Percentiles rank a stretch among this genome's conserved stretches.
Evolutionary conservation across 1,139 yeast genomes (phyloP).

Genomic region (Debaryomycetaceae sp.): DNA sequence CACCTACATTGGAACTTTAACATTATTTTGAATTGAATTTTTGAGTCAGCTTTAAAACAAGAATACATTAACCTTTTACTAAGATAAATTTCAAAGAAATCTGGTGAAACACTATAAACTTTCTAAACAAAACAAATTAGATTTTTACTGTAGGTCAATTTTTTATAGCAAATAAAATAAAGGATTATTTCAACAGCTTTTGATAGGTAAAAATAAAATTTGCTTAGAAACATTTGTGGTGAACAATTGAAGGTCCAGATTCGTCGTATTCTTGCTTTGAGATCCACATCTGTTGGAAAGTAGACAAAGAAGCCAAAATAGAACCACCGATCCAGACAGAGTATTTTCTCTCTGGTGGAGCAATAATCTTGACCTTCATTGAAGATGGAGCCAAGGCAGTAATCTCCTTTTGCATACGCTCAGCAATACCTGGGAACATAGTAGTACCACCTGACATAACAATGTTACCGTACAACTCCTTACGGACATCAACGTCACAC

Average conservation of each 20-base stretch:
- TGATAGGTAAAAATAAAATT: not conserved
- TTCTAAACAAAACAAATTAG: slow-evolving; percentile 3
- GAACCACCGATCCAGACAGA: slow-evolving; percentile 99
- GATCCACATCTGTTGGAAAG: slow-evolving; percentile 99
- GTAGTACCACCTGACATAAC: slow-evolving; percentile 99
- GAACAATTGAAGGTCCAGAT: slow-evolving; percentile 99
- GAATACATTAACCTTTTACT: not conserved
- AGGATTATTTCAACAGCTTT: not conserved
- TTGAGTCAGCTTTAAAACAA: not conserved
- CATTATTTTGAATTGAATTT: no score
- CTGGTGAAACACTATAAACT: slow-evolving; percentile 1
- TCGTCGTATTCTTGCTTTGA: slow-evolving; percentile 99
- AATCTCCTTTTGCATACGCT: slow-evolving; percentile 99
- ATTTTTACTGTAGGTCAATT: slow-evolving; percentile 1
- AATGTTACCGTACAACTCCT: slow-evolving; percentile 98
- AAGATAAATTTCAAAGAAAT: not conserved
- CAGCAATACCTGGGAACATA: slow-evolving; percentile 99
- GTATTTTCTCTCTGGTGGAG: slow-evolving; percentile 99
- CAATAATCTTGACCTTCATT: slow-evolving; percentile 98
- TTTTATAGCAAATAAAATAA: slow-evolving; percentile 1
- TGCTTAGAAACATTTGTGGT: slow-evolving; percentile 98
- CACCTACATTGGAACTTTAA: slow-evolving; percentile 26
- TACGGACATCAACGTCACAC: slow-evolving; percentile 99
- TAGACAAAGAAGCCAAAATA: slow-evolving; percentile 94
- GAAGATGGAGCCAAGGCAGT: slow-evolving; percentile 99